These are phyloP conservation scores for Petunia axillaris DNA, from an alignment of 257 asterid genomes.

Conservation along the genomic window DNA sequence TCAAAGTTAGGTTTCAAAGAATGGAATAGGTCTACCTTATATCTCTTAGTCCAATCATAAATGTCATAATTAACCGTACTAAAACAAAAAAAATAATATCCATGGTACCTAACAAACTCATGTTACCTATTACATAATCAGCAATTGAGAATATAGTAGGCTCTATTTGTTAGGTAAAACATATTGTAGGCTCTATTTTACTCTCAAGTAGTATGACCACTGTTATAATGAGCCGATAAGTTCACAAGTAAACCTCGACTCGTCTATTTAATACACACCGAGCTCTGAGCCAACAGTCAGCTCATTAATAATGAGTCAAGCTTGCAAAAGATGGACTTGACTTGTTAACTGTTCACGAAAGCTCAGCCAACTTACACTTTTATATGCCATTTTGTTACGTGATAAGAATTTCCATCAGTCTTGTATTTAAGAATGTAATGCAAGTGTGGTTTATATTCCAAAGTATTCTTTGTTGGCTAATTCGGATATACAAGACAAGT, in stretches of 20 bases:
- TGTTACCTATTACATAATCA: slow-evolving; percentile 3
- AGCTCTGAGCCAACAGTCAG: slow-evolving; percentile 2
- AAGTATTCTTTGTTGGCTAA: neutral
- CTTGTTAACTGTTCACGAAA: neutral
- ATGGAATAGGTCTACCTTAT: slow-evolving; percentile 4
- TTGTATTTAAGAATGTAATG: slow-evolving; percentile 10
- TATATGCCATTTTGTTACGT: neutral
- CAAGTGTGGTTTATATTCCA: neutral
- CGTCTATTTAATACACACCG: neutral
- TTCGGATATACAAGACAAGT: neutral
- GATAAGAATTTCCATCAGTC: slow-evolving; percentile 2
- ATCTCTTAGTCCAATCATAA: slow-evolving; percentile 19
- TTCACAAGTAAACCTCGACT: neutral
- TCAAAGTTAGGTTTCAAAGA: slow-evolving; percentile 17
- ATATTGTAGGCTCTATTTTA: slow-evolving; percentile 3
- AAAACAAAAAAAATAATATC: neutral
- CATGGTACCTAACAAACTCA: neutral
- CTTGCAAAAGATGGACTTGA: slow-evolving; percentile 4
- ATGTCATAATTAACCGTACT: slow-evolving; percentile 4
- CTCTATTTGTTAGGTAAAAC: neutral
- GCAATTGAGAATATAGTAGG: neutral
- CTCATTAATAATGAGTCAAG: neutral
- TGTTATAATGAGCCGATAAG: neutral
- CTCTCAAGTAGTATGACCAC: neutral
- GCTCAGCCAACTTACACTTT: neutral